A percentile compares a stretch with the other conserved stretches of the same genome.
These are phyloP conservation scores for Dothideomycetidae sp. DNA, from an alignment of 2,329 filamentous ascomycete genomes.

Conservation along the genomic window DNA sequence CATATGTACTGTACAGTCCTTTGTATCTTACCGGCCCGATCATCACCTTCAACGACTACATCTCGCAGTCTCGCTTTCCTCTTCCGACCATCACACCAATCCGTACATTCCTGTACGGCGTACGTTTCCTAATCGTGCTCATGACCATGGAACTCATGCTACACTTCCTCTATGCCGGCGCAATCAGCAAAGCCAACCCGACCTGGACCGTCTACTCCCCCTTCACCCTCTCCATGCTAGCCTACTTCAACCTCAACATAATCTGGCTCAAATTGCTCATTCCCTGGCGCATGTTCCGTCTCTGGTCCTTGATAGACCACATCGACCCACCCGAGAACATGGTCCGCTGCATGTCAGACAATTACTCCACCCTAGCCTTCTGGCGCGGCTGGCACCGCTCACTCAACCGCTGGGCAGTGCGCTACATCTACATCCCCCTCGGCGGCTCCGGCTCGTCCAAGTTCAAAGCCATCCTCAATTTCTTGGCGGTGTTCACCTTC, in stretches of 20 bases:
- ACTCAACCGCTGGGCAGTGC: slow-evolving; percentile 87
- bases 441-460: slow-evolving; percentile 50
- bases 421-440: slow-evolving; percentile 86
- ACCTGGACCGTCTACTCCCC: slow-evolving; percentile 74
- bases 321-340: slow-evolving; percentile 97
- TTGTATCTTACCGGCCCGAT: slow-evolving; percentile 89
- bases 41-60: slow-evolving; percentile 94
- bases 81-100: slow-evolving; percentile 47
- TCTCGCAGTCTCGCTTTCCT: slow-evolving; percentile 66
- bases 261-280: slow-evolving; percentile 97
- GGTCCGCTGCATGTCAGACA: slow-evolving; percentile 90
- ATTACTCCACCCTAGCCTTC: slow-evolving; percentile 80
- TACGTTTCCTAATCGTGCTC: slow-evolving; percentile 68
- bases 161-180: slow-evolving; percentile 86
- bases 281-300: slow-evolving; percentile 94
- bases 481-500: slow-evolving; percentile 81
- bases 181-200: slow-evolving; percentile 70
- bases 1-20: slow-evolving; percentile 80
- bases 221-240: slow-evolving; percentile 75
- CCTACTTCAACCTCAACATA: slow-evolving; percentile 89
- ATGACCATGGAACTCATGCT: slow-evolving; percentile 83
- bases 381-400: slow-evolving; percentile 95
- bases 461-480: slow-evolving; percentile 54
- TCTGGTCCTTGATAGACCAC: slow-evolving; percentile 85
- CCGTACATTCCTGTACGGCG: slow-evolving; percentile 65